These are phyloP conservation scores for Cylindricascospora bacillispora DNA, from an alignment of 1,139 yeast genomes.

Conservation along the genomic window DNA sequence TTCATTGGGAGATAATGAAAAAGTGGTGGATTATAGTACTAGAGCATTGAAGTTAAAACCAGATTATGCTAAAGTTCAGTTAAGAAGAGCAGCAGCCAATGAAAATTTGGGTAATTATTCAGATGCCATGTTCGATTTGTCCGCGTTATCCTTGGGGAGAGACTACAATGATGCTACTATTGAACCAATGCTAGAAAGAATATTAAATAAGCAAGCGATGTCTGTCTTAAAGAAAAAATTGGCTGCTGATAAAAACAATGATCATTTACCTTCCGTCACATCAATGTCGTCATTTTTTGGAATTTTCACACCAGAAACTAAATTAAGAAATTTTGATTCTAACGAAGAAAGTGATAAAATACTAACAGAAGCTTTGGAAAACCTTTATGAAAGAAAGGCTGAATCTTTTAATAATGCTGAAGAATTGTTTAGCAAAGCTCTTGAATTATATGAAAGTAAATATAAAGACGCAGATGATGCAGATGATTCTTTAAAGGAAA, in stretches of 20 bases:
- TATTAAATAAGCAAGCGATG: constrained; percentile 63
- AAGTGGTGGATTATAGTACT: constrained; percentile 79
- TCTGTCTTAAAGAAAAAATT: constrained; percentile 51
- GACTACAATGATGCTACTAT: constrained; percentile 69
- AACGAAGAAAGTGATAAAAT: constrained; percentile 46
- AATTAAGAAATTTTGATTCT: constrained; percentile 29
- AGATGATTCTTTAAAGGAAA: constrained; percentile 24
- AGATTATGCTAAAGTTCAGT: constrained; percentile 77
- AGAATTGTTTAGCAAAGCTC: constrained; percentile 54
- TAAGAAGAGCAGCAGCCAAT: constrained; percentile 74
- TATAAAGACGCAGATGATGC: constrained; percentile 26
- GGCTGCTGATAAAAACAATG: constrained; percentile 10
- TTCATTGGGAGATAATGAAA: constrained; percentile 62
- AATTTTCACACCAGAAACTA: constrained; percentile 31
- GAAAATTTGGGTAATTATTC: constrained; percentile 67
- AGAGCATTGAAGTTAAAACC: constrained; percentile 78
- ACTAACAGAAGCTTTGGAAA: constrained; percentile 55
- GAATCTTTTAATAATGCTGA: constrained; percentile 72
- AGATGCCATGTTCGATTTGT: constrained; percentile 86
- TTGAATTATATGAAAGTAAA: constrained; percentile 36
- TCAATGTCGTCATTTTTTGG: constrained; percentile 79
- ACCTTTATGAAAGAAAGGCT: constrained; percentile 48
- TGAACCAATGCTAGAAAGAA: constrained; percentile 78
- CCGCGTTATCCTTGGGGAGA: constrained; percentile 67
- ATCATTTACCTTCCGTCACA: constrained; percentile 64